phyloP scores from a whole-genome alignment of 257 asterid species.

The Solanum chmielewskii region DNA sequence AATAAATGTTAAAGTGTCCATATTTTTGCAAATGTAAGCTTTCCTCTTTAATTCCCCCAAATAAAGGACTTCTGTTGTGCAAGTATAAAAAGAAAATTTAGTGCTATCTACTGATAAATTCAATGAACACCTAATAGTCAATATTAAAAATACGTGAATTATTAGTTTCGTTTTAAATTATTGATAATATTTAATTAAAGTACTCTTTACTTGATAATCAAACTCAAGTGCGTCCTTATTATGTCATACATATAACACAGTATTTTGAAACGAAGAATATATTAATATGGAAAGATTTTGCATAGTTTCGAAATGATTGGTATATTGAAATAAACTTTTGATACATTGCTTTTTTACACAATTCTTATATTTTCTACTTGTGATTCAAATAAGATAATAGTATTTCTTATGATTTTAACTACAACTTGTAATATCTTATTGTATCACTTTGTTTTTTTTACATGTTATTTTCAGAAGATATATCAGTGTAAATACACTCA shows the following conservation, averaged over 20 bases:
- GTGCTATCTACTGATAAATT: neutral
- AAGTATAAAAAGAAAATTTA: neutral
- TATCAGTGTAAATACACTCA: neutral
- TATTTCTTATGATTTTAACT: neutral
- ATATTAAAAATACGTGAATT: too few species aligned
- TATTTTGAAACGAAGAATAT: too few species aligned
- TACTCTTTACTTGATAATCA: too few species aligned
- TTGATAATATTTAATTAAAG: too few species aligned
- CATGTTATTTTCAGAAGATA: neutral
- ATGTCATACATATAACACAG: too few species aligned
- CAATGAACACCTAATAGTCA: neutral
- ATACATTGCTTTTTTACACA: neutral
- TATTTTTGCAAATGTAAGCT: neutral
- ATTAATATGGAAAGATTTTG: neutral
- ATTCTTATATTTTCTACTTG: neutral
- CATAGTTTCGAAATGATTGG: neutral
- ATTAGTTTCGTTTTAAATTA: too few species aligned
- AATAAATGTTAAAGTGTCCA: neutral
- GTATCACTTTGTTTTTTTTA: neutral
- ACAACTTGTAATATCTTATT: neutral
- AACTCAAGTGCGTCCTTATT: too few species aligned
- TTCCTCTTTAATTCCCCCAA: neutral
- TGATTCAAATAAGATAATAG: neutral
- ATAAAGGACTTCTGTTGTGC: neutral
- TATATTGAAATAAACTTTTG: neutral